Conservation (phyloP, 2,329 filamentous ascomycete genomes). For the Pestalotiopsis sp. region DNA sequence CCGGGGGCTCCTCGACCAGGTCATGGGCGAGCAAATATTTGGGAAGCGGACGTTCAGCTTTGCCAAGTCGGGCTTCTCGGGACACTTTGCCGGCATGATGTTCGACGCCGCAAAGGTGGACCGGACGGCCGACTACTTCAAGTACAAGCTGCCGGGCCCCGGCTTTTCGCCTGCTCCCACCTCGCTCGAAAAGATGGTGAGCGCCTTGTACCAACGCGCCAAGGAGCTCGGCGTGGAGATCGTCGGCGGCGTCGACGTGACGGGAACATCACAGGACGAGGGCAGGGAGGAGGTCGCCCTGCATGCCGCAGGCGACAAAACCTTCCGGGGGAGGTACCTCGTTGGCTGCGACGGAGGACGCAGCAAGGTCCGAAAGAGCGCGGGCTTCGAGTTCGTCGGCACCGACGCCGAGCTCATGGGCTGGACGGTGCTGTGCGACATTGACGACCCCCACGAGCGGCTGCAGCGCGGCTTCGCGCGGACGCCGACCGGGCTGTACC, state of each 20-base stretch:
- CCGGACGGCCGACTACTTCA: conserved; percentile 20
- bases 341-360: conserved; percentile 44
- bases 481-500: conserved; percentile 29
- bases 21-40: conserved; percentile 18
- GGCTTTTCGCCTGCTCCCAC: conserved; percentile 20
- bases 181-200: conserved; percentile 24
- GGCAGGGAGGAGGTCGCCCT: conserved; percentile 19
- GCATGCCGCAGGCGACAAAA: conserved; percentile 13
- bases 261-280: conserved; percentile 19
- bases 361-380: conserved; percentile 34
- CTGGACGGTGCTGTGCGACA: conserved; percentile 32
- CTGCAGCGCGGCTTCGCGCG: conserved; percentile 26
- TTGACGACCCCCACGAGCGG: conserved; percentile 29
- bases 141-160: conserved; percentile 33
- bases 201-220: conserved; percentile 21
- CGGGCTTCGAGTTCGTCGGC: conserved; percentile 36
- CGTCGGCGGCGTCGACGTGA: conserved; percentile 25
- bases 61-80: conserved; percentile 28
- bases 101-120: conserved; percentile 29
- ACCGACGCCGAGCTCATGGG: conserved; percentile 36
- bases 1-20: conserved; percentile 34
- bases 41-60: conserved; percentile 10
- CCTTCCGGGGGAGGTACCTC: conserved; percentile 32
- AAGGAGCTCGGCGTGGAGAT: conserved; percentile 28
- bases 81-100: conserved; percentile 32